Evolutionary conservation across 306 rosid genomes (phyloP).

Genomic region (Cotoneaster glaucophyllus): DNA sequence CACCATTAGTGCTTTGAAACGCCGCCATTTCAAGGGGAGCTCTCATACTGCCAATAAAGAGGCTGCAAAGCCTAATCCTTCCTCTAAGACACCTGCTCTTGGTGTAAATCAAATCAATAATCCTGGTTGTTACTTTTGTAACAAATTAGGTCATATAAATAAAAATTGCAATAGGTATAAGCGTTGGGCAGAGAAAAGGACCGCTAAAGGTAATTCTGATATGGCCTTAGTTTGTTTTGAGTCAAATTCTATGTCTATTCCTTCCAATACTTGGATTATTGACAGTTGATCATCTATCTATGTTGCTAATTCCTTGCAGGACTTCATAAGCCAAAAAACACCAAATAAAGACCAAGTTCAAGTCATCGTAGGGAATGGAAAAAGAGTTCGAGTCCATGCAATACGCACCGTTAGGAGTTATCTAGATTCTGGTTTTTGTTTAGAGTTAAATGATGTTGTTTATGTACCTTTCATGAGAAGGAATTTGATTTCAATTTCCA

Average conservation of each 20-base stretch:
- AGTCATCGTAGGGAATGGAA: neutral
- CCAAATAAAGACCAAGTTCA: neutral
- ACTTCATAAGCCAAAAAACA: neutral
- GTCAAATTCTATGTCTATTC: too few species aligned
- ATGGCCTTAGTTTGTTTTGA: neutral
- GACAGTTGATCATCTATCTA: neutral
- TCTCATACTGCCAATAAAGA: neutral
- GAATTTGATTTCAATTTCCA: too few species aligned
- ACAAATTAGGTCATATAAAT: neutral
- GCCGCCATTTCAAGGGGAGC: fast-evolving
- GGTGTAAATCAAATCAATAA: neutral
- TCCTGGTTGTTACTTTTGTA: neutral
- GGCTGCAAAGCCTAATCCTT: neutral
- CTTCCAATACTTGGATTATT: neutral
- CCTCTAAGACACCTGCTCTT: neutral
- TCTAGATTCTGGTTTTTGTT: too few species aligned
- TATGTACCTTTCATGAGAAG: too few species aligned
- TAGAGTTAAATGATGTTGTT: too few species aligned
- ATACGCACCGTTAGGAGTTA: neutral
- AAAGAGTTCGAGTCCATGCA: neutral
- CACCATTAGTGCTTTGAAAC: neutral
- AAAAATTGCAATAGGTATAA: neutral
- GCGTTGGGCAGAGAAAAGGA: too few species aligned
- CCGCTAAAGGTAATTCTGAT: neutral
- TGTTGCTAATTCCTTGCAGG: neutral